Evolutionary conservation across 2,329 filamentous ascomycete species (phyloP).

Genomic region (Penicillium sp.): DNA sequence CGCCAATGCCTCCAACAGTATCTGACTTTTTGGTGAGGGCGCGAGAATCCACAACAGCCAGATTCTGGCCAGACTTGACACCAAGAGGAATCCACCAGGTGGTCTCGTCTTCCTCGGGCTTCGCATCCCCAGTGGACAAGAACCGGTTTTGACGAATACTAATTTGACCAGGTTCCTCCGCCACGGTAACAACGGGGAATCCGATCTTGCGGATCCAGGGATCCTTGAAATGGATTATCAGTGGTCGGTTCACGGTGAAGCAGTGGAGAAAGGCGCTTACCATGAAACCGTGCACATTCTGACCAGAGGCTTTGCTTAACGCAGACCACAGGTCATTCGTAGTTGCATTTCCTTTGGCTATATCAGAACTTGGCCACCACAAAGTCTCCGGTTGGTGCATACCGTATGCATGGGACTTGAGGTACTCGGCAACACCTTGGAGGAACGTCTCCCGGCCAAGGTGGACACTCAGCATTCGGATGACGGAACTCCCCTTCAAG

Average conservation of each 20-base stretch:
- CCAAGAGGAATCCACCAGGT: slow-evolving; percentile 94
- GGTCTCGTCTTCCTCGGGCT: slow-evolving; percentile 84
- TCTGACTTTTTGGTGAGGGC: slow-evolving; percentile 74
- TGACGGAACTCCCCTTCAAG: slow-evolving; percentile 90
- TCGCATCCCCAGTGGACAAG: slow-evolving; percentile 85
- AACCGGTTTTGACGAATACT: slow-evolving; percentile 82
- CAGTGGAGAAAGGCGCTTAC: no score
- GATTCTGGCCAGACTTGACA: slow-evolving; percentile 69
- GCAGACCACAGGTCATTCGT: slow-evolving; percentile 90
- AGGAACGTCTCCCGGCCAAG: slow-evolving; percentile 86
- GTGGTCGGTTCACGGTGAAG: no score
- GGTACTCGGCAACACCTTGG: slow-evolving; percentile 82
- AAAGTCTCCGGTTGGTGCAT: slow-evolving; percentile 30
- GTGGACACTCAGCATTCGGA: slow-evolving; percentile 92
- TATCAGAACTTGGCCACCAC: background rate
- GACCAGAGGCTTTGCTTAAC: slow-evolving; percentile 79
- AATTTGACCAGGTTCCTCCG: slow-evolving; percentile 79
- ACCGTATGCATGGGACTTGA: slow-evolving; percentile 82
- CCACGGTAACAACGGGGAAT: slow-evolving; percentile 82
- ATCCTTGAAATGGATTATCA: slow-evolving; percentile 45
- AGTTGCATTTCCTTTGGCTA: slow-evolving; percentile 64
- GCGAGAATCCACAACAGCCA: slow-evolving; percentile 60
- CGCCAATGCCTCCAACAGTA: slow-evolving; percentile 61
- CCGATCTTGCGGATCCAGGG: slow-evolving; percentile 96
- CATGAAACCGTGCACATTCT: slow-evolving; percentile 86